Conservation (phyloP, 306 rosid genomes). For the Sesbania bispinosa region DNA sequence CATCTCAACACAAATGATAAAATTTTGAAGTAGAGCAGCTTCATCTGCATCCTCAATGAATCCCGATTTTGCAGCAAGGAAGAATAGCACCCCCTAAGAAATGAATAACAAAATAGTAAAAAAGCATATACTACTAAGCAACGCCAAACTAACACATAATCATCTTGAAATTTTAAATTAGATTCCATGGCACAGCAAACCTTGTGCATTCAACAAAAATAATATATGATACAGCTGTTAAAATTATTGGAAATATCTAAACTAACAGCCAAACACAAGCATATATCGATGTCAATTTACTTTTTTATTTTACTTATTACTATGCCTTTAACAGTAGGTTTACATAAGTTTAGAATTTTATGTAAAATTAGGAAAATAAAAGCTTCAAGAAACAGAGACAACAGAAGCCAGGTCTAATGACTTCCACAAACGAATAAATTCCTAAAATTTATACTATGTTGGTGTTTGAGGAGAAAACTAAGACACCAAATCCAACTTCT, state of each 20-base stretch:
- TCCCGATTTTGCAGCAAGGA: constrained; percentile 93
- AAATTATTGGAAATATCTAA: background rate
- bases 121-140: constrained; percentile 4
- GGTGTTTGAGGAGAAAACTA: background rate
- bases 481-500: background rate
- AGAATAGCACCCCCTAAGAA: constrained; percentile 87
- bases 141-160: background rate
- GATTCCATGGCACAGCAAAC: no score
- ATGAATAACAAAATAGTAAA: constrained; percentile 25
- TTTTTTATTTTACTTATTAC: background rate
- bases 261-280: background rate
- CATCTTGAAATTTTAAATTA: background rate
- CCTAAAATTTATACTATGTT: background rate
- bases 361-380: constrained; percentile 5
- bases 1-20: constrained; percentile 97
- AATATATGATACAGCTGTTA: background rate
- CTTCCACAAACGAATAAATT: background rate
- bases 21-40: constrained; percentile 88
- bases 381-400: background rate
- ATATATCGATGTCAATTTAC: background rate
- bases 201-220: constrained; percentile 15
- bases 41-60: constrained; percentile 77
- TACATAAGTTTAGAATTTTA: background rate
- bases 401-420: background rate
- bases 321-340: background rate